Evolutionary conservation across 2,329 filamentous ascomycete genomes (phyloP).

Genomic region (Cladosporium sp.): DNA sequence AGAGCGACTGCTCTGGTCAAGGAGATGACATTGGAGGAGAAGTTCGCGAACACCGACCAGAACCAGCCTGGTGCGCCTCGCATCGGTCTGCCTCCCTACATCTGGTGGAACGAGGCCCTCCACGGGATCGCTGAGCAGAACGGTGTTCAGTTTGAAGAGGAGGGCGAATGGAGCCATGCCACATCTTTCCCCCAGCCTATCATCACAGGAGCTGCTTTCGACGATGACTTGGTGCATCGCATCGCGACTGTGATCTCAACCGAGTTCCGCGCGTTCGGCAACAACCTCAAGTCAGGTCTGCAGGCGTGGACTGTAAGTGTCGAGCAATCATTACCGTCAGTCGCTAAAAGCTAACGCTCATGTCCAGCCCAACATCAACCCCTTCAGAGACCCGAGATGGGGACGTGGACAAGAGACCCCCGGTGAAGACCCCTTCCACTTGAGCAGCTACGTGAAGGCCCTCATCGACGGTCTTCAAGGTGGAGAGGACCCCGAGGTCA

Average conservation of each 20-base stretch:
- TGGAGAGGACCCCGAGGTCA: slow-evolving; percentile 27
- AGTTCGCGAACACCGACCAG: slow-evolving; percentile 48
- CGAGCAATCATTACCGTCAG: not conserved
- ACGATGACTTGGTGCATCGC: slow-evolving; percentile 53
- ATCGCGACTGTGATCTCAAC: slow-evolving; percentile 53
- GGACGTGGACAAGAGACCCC: slow-evolving; percentile 18
- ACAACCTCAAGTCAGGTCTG: slow-evolving; percentile 49
- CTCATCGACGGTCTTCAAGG: slow-evolving; percentile 32
- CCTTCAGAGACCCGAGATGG: slow-evolving; percentile 17
- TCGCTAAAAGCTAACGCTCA: not conserved
- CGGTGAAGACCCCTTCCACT: slow-evolving; percentile 34
- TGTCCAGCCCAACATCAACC: slow-evolving; percentile 57
- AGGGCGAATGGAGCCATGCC: slow-evolving; percentile 51
- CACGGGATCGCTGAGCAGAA: slow-evolving; percentile 50
- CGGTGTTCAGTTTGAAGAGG: slow-evolving; percentile 49
- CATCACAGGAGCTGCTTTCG: slow-evolving; percentile 55
- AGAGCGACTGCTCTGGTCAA: slow-evolving; percentile 44
- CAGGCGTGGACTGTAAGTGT: slow-evolving; percentile 50
- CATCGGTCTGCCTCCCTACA: slow-evolving; percentile 52
- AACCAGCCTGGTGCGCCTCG: slow-evolving; percentile 47
- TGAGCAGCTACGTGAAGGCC: slow-evolving; percentile 29
- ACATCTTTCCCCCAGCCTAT: slow-evolving; percentile 63
- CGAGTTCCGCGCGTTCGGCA: slow-evolving; percentile 61
- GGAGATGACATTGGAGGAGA: slow-evolving; percentile 47
- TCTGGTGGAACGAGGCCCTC: slow-evolving; percentile 58